Evolutionary conservation across 345 rosid species (phyloP).

Genomic region (Citrus trifoliata): DNA sequence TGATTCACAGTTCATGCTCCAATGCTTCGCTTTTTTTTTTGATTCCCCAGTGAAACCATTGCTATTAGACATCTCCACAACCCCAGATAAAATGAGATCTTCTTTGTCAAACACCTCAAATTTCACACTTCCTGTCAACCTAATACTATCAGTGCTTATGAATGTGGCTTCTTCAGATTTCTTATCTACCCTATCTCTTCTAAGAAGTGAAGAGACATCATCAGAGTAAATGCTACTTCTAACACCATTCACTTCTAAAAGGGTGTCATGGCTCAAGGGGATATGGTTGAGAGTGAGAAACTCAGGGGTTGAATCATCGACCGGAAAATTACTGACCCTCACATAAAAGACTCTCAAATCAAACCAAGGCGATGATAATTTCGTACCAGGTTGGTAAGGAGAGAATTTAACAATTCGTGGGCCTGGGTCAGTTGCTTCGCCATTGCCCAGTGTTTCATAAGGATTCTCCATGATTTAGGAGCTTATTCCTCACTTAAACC

Average conservation of each 20-base stretch:
- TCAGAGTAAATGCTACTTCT: conserved; percentile 53
- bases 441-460: conserved; percentile 40
- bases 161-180: conserved; percentile 83
- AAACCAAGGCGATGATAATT: conserved; percentile 48
- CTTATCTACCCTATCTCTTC: conserved; percentile 79
- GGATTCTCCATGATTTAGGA: conserved; percentile 48
- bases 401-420: conserved; percentile 65
- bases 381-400: conserved; percentile 47
- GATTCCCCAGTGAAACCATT: conserved; percentile 60
- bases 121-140: conserved; percentile 78
- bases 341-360: conserved; percentile 93
- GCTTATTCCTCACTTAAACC: conserved; percentile 38
- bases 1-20: conserved; percentile 83
- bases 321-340: conserved; percentile 69
- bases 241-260: conserved; percentile 76
- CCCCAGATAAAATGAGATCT: conserved; percentile 66
- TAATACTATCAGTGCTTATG: conserved; percentile 77
- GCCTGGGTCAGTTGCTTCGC: conserved; percentile 28
- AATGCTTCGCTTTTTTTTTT: conserved; percentile 45
- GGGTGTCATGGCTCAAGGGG: conserved; percentile 67
- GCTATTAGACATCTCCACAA: conserved; percentile 53
- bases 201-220: conserved; percentile 61
- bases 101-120: conserved; percentile 71
- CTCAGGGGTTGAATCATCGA: conserved; percentile 65
- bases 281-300: conserved; percentile 70